phyloP scores from a whole-genome alignment of 371 early-diverging fungal species.

The Nematocida ironsii region DNA sequence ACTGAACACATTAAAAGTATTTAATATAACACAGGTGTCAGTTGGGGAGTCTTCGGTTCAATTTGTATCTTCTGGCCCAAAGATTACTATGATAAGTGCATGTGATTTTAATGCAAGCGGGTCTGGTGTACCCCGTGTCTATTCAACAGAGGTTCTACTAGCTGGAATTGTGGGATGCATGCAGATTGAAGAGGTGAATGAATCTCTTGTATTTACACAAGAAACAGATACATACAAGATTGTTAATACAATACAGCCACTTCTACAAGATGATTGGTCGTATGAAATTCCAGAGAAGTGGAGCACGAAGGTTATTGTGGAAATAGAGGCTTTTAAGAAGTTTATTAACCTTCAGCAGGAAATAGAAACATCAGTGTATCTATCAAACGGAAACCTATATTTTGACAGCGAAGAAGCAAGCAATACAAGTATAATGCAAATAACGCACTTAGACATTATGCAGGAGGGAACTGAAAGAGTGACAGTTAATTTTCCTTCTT shows the following conservation, averaged over 20 bases:
- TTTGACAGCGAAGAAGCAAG: constrained; percentile 4
- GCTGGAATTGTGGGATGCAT: background rate
- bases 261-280: background rate
- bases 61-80: background rate
- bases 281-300: background rate
- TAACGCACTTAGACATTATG: constrained; percentile 7
- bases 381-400: constrained; percentile 31
- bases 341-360: constrained; percentile 19
- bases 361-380: constrained; percentile 14
- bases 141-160: constrained; percentile 3
- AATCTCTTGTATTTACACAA: constrained; percentile 12
- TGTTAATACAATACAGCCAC: constrained; percentile 20
- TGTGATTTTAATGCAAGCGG: constrained; percentile 9
- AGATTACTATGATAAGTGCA: constrained; percentile 1
- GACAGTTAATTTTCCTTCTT: constrained; percentile 1
- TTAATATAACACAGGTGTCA: background rate
- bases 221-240: constrained; percentile 11
- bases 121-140: background rate
- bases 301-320: constrained; percentile 32
- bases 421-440: constrained; percentile 28
- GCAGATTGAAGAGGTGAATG: constrained; percentile 5
- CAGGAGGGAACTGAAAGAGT: constrained; percentile 51
- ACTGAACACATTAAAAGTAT: constrained; percentile 2
- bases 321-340: constrained; percentile 20
- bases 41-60: constrained; percentile 3